Percentiles rank a stretch among this genome's conserved stretches.
Conservation (phyloP, 208 protist genomes). For the Crithidia fasciculata region DNA sequence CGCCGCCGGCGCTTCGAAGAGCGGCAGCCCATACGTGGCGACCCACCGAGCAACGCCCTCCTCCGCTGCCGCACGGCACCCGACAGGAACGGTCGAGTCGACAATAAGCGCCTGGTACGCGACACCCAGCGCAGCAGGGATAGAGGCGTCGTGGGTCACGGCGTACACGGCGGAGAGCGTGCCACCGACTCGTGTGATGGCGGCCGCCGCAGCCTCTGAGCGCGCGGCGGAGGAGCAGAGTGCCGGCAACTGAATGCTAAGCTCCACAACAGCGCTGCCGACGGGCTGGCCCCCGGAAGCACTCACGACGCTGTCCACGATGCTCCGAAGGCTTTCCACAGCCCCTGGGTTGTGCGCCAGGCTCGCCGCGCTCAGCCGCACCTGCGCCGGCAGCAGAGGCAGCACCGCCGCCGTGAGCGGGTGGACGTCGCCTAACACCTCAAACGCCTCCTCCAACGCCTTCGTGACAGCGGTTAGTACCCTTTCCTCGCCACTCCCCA, state of each 20-base stretch:
- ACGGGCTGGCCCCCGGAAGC: neutral
- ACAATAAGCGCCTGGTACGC: slow-evolving; percentile 20
- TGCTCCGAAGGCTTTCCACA: slow-evolving; percentile 26
- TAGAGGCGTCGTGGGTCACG: slow-evolving; percentile 10
- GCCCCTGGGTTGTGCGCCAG: slow-evolving; percentile 18
- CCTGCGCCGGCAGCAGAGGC: slow-evolving; percentile 23
- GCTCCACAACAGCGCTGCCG: slow-evolving; percentile 2
- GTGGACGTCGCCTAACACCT: neutral
- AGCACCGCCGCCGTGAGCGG: slow-evolving; percentile 8
- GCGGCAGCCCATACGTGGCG: slow-evolving; percentile 15
- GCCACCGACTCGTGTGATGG: slow-evolving; percentile 25
- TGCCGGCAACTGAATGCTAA: slow-evolving; percentile 18
- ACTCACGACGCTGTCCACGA: slow-evolving; percentile 18
- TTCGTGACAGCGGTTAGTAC: slow-evolving; percentile 7
- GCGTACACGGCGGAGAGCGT: slow-evolving; percentile 26
- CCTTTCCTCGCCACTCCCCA: slow-evolving; percentile 24
- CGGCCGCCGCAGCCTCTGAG: slow-evolving; percentile 1
- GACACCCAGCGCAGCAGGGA: slow-evolving; percentile 12
- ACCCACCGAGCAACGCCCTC: slow-evolving; percentile 31
- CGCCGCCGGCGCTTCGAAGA: slow-evolving; percentile 5
- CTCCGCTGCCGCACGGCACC: slow-evolving; percentile 26
- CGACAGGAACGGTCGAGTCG: slow-evolving; percentile 12
- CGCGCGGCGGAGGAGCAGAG: slow-evolving; percentile 18
- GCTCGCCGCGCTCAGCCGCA: slow-evolving; percentile 17
- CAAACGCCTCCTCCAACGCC: slow-evolving; percentile 30